Evolutionary conservation across 2,329 filamentous ascomycete genomes (phyloP).

Genomic region (Alternaria ventricosa): DNA sequence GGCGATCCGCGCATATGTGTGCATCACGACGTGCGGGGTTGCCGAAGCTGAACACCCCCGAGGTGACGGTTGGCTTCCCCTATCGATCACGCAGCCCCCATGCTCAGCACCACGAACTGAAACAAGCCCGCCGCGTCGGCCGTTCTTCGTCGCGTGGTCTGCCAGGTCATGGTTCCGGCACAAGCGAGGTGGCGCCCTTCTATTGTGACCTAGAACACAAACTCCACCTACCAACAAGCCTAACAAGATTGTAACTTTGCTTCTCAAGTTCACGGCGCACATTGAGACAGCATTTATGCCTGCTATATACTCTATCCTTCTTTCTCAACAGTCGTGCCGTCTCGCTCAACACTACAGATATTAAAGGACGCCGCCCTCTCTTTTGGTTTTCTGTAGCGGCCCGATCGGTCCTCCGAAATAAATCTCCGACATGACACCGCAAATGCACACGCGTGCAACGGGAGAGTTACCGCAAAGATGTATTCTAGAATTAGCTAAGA

Average conservation of each 20-base stretch:
- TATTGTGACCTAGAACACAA: slow-evolving; percentile 7
- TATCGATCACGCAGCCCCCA: slow-evolving; percentile 4
- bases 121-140: slow-evolving; percentile 11
- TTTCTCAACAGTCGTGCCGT: not conserved
- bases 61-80: not conserved
- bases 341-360: not conserved
- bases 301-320: not conserved
- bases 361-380: not conserved
- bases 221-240: not conserved
- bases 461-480: not conserved
- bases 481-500: not conserved
- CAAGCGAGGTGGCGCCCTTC: slow-evolving; percentile 11
- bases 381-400: not conserved
- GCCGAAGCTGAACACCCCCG: slow-evolving; percentile 4
- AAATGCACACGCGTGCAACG: not conserved
- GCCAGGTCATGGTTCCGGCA: slow-evolving; percentile 2
- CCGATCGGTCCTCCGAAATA: not conserved
- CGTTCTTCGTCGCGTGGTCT: slow-evolving; percentile 3
- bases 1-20: not conserved
- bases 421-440: slow-evolving; percentile 14
- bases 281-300: not conserved
- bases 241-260: not conserved
- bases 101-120: slow-evolving; percentile 8
- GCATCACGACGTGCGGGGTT: slow-evolving; percentile 1
- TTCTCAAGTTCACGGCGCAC: not conserved